Percentiles rank a stretch among this genome's conserved stretches.
Evolutionary conservation across 805 yeast genomes (phyloP).

Genomic region (Wickerhamomyces mucosus): DNA sequence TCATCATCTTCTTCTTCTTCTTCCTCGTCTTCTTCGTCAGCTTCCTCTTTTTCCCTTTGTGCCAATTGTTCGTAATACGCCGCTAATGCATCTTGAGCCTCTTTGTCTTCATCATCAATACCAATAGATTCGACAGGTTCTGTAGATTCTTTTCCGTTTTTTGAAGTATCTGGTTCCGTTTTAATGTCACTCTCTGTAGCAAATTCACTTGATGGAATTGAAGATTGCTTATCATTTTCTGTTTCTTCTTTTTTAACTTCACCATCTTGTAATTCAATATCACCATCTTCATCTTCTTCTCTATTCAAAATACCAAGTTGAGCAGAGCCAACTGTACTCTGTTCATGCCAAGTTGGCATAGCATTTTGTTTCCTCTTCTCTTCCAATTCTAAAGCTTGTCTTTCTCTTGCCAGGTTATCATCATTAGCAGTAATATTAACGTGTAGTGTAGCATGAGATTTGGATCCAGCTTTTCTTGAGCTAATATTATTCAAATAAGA

Average conservation of each 20-base stretch:
- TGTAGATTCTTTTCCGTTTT: slow-evolving; percentile 4
- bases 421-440: slow-evolving; percentile 84
- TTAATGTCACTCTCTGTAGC: slow-evolving; percentile 4
- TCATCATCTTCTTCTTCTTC: slow-evolving; percentile 30
- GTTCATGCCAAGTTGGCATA: slow-evolving; percentile 92
- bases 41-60: slow-evolving; percentile 19
- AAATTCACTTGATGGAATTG: slow-evolving; percentile 1
- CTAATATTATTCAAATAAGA: slow-evolving; percentile 28
- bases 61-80: slow-evolving; percentile 19
- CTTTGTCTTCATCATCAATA: slow-evolving; percentile 14
- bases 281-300: slow-evolving; percentile 40
- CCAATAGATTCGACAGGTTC: slow-evolving; percentile 12
- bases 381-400: slow-evolving; percentile 54
- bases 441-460: slow-evolving; percentile 77
- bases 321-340: slow-evolving; percentile 77
- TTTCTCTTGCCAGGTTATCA: slow-evolving; percentile 60
- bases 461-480: slow-evolving; percentile 44
- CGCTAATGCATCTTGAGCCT: slow-evolving; percentile 18
- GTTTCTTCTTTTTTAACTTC: slow-evolving; percentile 17
- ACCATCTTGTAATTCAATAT: slow-evolving; percentile 2
- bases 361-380: slow-evolving; percentile 84
- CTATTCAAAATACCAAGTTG: slow-evolving; percentile 45
- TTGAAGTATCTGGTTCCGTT: slow-evolving; percentile 3
- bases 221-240: too few species aligned
- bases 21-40: slow-evolving; percentile 17